Conservation (phyloP, 2,329 filamentous ascomycete species). For the Chrysoporthe austroafricana region DNA sequence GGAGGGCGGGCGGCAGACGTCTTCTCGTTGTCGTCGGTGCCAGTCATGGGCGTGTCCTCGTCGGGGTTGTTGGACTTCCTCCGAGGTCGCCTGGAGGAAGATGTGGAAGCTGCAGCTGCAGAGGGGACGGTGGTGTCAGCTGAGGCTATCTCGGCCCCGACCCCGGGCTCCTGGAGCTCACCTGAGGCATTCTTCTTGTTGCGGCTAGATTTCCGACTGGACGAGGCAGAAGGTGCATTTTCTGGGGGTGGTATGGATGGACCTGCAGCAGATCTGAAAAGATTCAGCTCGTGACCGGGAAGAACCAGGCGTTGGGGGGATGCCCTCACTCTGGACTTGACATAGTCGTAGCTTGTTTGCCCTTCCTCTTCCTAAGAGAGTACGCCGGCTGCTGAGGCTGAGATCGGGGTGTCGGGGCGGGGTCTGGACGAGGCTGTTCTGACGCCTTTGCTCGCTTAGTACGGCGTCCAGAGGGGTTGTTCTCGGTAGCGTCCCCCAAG, state of each 20-base stretch:
- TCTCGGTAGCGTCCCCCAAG: slow-evolving; percentile 37
- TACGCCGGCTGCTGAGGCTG: slow-evolving; percentile 40
- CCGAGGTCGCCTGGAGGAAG: slow-evolving; percentile 55
- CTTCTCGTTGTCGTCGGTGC: slow-evolving; percentile 61
- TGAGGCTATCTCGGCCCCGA: background rate
- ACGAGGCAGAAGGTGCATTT: slow-evolving; percentile 62
- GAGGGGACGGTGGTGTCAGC: slow-evolving; percentile 36
- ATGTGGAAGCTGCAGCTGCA: slow-evolving; percentile 39
- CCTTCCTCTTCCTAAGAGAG: slow-evolving; percentile 57
- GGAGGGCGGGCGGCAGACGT: slow-evolving; percentile 47
- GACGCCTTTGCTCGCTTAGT: slow-evolving; percentile 73
- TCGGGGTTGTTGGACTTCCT: slow-evolving; percentile 53
- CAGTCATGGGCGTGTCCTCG: slow-evolving; percentile 72
- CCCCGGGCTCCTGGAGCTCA: slow-evolving; percentile 33
- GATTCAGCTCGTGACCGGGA: background rate
- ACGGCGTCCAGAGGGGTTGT: slow-evolving; percentile 55
- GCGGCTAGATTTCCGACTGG: slow-evolving; percentile 73
- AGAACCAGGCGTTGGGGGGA: background rate
- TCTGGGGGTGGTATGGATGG: slow-evolving; percentile 65
- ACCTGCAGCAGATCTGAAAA: slow-evolving; percentile 47
- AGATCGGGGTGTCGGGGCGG: slow-evolving; percentile 33
- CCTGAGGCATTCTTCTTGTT: slow-evolving; percentile 63
- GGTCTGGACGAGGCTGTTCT: slow-evolving; percentile 46
- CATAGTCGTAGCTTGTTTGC: slow-evolving; percentile 68
- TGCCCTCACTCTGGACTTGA: slow-evolving; percentile 69